A percentile compares a stretch with the other conserved stretches of the same genome.
Conservation (phyloP, 768 basidiomycete genomes). For the Pleurotus sapidus region DNA sequence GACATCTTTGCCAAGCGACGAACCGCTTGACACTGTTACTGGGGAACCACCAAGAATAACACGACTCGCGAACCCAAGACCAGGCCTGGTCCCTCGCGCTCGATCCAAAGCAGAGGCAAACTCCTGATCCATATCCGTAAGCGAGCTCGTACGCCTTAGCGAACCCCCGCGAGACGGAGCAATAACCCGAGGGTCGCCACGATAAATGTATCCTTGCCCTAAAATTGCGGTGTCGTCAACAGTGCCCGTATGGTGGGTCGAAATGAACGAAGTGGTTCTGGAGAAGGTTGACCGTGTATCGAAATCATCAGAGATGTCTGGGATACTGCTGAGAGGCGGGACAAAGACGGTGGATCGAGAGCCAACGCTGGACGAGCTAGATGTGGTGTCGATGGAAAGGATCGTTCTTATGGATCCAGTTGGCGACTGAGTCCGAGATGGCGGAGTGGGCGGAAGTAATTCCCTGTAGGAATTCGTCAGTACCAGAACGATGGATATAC, state of each 20-base stretch:
- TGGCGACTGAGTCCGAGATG: slow-evolving; percentile 46
- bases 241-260: slow-evolving; percentile 61
- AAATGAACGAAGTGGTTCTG: slow-evolving; percentile 44
- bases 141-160: slow-evolving; percentile 61
- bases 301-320: slow-evolving; percentile 61
- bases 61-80: slow-evolving; percentile 28
- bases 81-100: slow-evolving; percentile 39
- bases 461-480: slow-evolving; percentile 50
- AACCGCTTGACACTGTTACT: slow-evolving; percentile 71
- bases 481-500: neutral
- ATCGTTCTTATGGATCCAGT: slow-evolving; percentile 64
- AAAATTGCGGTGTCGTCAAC: slow-evolving; percentile 74
- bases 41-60: slow-evolving; percentile 52
- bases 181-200: slow-evolving; percentile 72
- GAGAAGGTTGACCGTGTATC: slow-evolving; percentile 28
- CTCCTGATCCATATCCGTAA: slow-evolving; percentile 68
- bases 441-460: slow-evolving; percentile 64
- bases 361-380: slow-evolving; percentile 41
- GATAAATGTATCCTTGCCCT: slow-evolving; percentile 64
- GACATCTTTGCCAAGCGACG: slow-evolving; percentile 41
- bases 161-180: slow-evolving; percentile 51
- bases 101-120: slow-evolving; percentile 48
- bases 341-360: slow-evolving; percentile 77
- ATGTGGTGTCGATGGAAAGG: slow-evolving; percentile 47
- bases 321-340: slow-evolving; percentile 68